These are phyloP conservation scores for Arthrobotrys iridis DNA, from an alignment of 2,329 filamentous ascomycete genomes.

Conservation along the genomic window DNA sequence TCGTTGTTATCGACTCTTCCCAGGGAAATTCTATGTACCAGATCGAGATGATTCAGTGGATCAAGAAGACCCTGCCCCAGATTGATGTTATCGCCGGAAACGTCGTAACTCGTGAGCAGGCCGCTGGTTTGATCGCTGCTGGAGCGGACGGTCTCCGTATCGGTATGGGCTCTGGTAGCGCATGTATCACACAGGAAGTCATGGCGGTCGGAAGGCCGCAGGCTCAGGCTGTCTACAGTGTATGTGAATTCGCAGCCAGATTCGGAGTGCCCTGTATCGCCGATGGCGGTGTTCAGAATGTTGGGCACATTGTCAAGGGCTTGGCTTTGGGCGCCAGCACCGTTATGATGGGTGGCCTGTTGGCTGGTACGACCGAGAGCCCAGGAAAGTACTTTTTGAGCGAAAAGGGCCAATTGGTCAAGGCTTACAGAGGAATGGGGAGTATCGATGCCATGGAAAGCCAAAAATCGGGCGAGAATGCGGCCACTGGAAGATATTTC, in stretches of 20 bases:
- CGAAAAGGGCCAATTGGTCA: constrained; percentile 95
- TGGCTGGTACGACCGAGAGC: constrained; percentile 96
- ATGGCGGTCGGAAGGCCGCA: constrained; percentile 98
- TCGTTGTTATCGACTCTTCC: constrained; percentile 93
- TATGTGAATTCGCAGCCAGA: constrained; percentile 85
- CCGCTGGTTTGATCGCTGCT: constrained; percentile 87
- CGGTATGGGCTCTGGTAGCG: constrained; percentile 97
- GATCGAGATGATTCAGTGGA: constrained; percentile 96
- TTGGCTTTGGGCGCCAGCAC: constrained; percentile 92
- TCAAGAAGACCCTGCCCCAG: constrained; percentile 84
- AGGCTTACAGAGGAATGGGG: constrained; percentile 99
- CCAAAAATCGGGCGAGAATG: constrained; percentile 81
- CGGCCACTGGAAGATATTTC: constrained; percentile 97
- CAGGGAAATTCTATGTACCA: constrained; percentile 99
- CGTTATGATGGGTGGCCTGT: constrained; percentile 98
- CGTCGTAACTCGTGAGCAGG: constrained; percentile 97
- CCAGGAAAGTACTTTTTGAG: constrained; percentile 97
- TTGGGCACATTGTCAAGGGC: constrained; percentile 98
- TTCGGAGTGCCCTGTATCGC: constrained; percentile 99
- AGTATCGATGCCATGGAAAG: constrained; percentile 96
- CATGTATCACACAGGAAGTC: constrained; percentile 99
- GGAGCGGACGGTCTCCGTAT: constrained; percentile 97
- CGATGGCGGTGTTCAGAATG: constrained; percentile 96
- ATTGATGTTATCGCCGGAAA: constrained; percentile 98
- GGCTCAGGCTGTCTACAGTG: constrained; percentile 89